Base-by-base conservation (phyloP, 192 early-diverging fungal genomes). In the Gamsiella multidivaricata region DNA sequence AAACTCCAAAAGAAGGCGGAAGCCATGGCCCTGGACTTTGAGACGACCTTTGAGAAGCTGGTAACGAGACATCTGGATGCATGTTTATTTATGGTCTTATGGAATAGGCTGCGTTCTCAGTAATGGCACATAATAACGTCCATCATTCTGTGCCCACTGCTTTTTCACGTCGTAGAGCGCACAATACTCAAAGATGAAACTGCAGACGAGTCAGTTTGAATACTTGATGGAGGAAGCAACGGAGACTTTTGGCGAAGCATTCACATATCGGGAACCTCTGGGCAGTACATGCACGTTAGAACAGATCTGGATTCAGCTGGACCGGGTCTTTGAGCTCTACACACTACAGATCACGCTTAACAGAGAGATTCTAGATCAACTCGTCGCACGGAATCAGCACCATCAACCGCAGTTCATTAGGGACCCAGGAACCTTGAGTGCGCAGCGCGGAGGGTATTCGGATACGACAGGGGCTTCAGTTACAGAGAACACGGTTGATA, bases 171-270 rank as follows among this genome's bases (percentile, higher is more conserved):
- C 39, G 10, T 79, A 82, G 81, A 65, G 54, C 37, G 64, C 65
- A 12, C 82, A 83, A 20, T 80, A 68, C 41, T 29, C 70, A 29
- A 83, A 83, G 53, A 80, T 83, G 76, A 76, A 83, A 43, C 63
- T 63, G n/a, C 72, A 80, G 46, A 64, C 65, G 2, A 66, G 65
- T n/a, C 76, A 80, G 29, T 60, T 83, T 31, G 82, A 83, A 41
- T 70, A 65, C 15, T 34, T 83, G 28, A 74, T 80, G 57, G 70
- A 76, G 29, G 82, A 83, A 53, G 67, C 78, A n/a, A 70, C 59
- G 9, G 71, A 80, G 55, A 63, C 53, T 14, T 65, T 83, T 39
- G 82, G 82, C 20, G 72, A 76, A 29, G 59, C 68, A 31, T 78
- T 78, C 63, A 65, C 60, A 12, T 75, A 70, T 34, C 47, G 55